Percentiles rank a stretch among this genome's conserved stretches.
Conservation (phyloP, 148 eudicot species). For the Oxyria digyna region DNA sequence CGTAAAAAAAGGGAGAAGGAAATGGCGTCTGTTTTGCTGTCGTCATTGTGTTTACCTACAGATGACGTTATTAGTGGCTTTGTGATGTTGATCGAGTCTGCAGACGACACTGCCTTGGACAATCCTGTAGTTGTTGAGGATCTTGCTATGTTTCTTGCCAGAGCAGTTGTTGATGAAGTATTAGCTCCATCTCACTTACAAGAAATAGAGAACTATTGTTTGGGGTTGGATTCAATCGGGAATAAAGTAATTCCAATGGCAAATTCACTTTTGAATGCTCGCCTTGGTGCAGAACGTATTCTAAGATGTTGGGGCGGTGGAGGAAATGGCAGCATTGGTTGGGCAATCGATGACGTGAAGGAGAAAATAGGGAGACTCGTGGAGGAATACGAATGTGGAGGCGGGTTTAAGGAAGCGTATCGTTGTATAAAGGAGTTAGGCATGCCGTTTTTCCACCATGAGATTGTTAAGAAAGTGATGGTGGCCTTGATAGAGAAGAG, state of each 20-base stretch:
- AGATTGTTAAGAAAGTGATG: slow-evolving; percentile 44
- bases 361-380: slow-evolving; percentile 34
- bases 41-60: slow-evolving; percentile 35
- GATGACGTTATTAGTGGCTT: slow-evolving; percentile 43
- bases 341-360: slow-evolving; percentile 42
- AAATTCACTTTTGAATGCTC: slow-evolving; percentile 36
- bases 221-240: slow-evolving; percentile 20
- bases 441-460: slow-evolving; percentile 52
- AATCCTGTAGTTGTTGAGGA: slow-evolving; percentile 46
- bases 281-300: slow-evolving; percentile 45
- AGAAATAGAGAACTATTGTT: slow-evolving; percentile 29
- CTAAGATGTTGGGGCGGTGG: slow-evolving; percentile 58
- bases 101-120: slow-evolving; percentile 50
- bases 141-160: slow-evolving; percentile 39
- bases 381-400: slow-evolving; percentile 55
- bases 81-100: slow-evolving; percentile 32
- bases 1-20: slow-evolving; percentile 51
- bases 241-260: slow-evolving; percentile 36
- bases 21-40: slow-evolving; percentile 52
- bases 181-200: slow-evolving; percentile 38
- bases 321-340: slow-evolving; percentile 31
- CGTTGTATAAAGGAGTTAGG: slow-evolving; percentile 46
- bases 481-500: slow-evolving; percentile 38
- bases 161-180: slow-evolving; percentile 47
- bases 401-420: slow-evolving; percentile 40